Percentiles rank a stretch among this genome's conserved stretches.
These are phyloP conservation scores for Balakata baccata DNA, from an alignment of 345 rosid genomes.

Conservation along the genomic window DNA sequence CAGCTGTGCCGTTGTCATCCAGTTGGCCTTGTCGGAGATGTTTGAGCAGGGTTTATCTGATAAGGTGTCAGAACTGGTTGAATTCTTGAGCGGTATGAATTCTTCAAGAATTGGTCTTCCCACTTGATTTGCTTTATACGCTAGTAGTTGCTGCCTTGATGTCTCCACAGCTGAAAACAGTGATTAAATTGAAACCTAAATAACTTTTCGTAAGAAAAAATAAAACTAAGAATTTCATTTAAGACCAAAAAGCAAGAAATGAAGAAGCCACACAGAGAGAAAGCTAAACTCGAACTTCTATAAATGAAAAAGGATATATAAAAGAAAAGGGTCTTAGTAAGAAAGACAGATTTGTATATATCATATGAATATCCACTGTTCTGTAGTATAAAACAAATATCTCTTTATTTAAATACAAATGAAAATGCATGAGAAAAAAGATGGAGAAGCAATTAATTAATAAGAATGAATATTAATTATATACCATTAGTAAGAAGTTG, in stretches of 20 bases:
- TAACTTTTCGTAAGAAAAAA: too few species aligned
- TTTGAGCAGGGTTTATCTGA: conserved; percentile 34
- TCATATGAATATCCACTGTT: conserved; percentile 28
- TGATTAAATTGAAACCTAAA: background rate
- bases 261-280: conserved; percentile 22
- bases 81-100: conserved; percentile 79
- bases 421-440: background rate
- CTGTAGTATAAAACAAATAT: background rate
- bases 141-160: conserved; percentile 77
- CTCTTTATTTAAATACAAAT: background rate
- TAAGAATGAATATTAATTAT: background rate
- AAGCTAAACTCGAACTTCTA: conserved; percentile 39
- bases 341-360: conserved; percentile 9
- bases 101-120: conserved; percentile 80
- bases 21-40: conserved; percentile 55
- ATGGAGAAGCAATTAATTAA: too few species aligned
- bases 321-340: conserved; percentile 20
- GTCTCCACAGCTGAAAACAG: conserved; percentile 67
- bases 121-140: conserved; percentile 57
- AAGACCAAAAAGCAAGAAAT: background rate
- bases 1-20: conserved; percentile 95
- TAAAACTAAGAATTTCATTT: too few species aligned
- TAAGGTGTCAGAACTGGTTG: conserved; percentile 31
- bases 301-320: conserved; percentile 27
- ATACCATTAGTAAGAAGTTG: conserved; percentile 94